phyloP scores from a whole-genome alignment of 768 basidiomycete genomes.

The Mycena metata region DNA sequence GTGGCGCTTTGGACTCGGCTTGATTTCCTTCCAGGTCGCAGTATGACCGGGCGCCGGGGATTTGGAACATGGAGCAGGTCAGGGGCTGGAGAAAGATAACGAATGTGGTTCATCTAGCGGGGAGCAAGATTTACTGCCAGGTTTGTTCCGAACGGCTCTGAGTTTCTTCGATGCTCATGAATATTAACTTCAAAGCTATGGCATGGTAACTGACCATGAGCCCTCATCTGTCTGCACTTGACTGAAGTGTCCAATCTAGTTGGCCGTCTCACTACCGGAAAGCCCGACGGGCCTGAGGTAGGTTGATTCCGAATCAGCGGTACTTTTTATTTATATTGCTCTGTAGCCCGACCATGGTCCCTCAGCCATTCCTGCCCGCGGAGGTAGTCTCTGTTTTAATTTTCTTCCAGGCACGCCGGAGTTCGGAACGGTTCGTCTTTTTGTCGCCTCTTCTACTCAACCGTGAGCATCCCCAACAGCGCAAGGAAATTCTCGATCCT shows the following conservation, averaged over 20 bases:
- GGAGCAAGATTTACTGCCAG: slow-evolving; percentile 61
- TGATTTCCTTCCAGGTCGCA: slow-evolving; percentile 50
- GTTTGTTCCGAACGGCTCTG: slow-evolving; percentile 34
- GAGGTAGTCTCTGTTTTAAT: slow-evolving; percentile 52
- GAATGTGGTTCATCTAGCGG: slow-evolving; percentile 61
- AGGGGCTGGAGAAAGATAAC: slow-evolving; percentile 61
- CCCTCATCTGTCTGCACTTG: not conserved
- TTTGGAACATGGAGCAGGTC: slow-evolving; percentile 61
- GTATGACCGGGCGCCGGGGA: slow-evolving; percentile 60
- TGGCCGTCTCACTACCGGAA: slow-evolving; percentile 21
- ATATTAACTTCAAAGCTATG: slow-evolving; percentile 48
- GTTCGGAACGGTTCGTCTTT: slow-evolving; percentile 54
- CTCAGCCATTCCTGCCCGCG: slow-evolving; percentile 58
- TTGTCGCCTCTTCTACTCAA: not conserved
- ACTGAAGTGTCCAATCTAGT: not conserved
- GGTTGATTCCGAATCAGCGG: not conserved
- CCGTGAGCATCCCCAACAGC: slow-evolving; percentile 41
- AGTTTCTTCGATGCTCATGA: not conserved
- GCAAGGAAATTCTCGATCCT: slow-evolving; percentile 60
- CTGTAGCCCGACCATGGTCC: slow-evolving; percentile 59
- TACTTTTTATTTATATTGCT: not conserved
- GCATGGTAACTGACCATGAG: slow-evolving; percentile 48
- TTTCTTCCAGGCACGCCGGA: slow-evolving; percentile 53
- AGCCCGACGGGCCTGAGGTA: slow-evolving; percentile 47
- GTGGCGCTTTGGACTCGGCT: not conserved